Conservation (phyloP, 257 asterid species). For the Primulina huaijiensis region DNA sequence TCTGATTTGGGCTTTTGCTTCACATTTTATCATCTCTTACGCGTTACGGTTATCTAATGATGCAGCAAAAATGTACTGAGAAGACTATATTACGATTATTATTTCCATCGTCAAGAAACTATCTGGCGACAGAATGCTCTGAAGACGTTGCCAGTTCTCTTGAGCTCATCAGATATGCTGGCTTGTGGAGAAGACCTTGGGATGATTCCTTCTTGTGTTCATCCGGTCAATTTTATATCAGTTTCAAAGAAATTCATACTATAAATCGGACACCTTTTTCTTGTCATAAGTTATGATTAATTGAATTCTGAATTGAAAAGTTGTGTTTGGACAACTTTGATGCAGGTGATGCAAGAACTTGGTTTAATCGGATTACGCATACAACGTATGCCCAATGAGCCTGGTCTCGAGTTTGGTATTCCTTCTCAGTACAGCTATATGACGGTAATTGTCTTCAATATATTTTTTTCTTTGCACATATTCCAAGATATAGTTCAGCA, state of each 20-base stretch:
- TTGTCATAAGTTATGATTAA: not conserved
- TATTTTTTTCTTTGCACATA: not conserved
- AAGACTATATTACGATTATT: slow-evolving; percentile 82
- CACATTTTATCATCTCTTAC: slow-evolving; percentile 7
- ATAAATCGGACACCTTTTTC: not conserved
- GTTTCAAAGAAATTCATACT: not conserved
- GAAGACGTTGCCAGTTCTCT: slow-evolving; percentile 84
- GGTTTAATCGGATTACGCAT: slow-evolving; percentile 31
- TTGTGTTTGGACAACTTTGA: slow-evolving; percentile 2
- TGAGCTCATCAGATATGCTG: slow-evolving; percentile 96
- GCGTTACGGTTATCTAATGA: slow-evolving; percentile 21
- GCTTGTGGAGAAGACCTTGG: slow-evolving; percentile 99
- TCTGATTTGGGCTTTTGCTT: not conserved
- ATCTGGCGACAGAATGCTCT: slow-evolving; percentile 92
- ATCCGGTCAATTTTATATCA: slow-evolving; percentile 60
- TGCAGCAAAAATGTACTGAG: slow-evolving; percentile 79
- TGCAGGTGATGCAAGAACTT: slow-evolving; percentile 47
- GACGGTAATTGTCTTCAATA: slow-evolving; percentile 35
- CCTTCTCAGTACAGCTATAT: slow-evolving; percentile 54
- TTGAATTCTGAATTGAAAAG: not conserved
- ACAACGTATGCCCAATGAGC: slow-evolving; percentile 58
- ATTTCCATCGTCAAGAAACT: slow-evolving; percentile 87
- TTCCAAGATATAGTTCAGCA: not conserved
- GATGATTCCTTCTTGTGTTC: slow-evolving; percentile 87
- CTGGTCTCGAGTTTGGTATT: slow-evolving; percentile 53